Evolutionary conservation across 2,329 filamentous ascomycete genomes (phyloP).

Genomic region (Verticillium tricorpus): DNA sequence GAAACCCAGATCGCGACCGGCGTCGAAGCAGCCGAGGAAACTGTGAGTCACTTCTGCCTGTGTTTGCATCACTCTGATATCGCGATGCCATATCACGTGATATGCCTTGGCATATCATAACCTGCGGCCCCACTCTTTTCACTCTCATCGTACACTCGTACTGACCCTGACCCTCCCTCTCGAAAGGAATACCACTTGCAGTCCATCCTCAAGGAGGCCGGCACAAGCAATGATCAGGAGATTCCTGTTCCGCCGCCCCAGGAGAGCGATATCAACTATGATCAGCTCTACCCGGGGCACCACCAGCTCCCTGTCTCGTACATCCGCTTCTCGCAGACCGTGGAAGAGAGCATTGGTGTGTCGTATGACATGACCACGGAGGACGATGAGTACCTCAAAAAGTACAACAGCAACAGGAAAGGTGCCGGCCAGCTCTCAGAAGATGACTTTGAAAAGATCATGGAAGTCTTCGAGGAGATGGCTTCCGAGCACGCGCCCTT

Average conservation of each 20-base stretch:
- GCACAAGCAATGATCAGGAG: constrained; percentile 53
- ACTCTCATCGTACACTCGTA: constrained; percentile 14
- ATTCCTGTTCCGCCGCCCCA: constrained; percentile 63
- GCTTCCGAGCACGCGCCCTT: constrained; percentile 80
- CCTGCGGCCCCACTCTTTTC: constrained; percentile 1
- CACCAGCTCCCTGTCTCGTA: constrained; percentile 88
- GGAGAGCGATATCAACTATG: constrained; percentile 72
- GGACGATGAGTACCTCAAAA: constrained; percentile 79
- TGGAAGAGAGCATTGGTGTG: constrained; percentile 88
- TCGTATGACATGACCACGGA: constrained; percentile 93
- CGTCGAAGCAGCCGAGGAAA: constrained; percentile 95
- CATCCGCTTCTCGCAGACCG: constrained; percentile 95
- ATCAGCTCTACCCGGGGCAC: constrained; percentile 73
- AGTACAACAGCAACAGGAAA: constrained; percentile 74
- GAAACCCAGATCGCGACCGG: constrained; percentile 88
- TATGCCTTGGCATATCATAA: constrained; percentile 1
- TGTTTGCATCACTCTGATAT: constrained; percentile 28
- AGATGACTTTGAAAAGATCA: constrained; percentile 88
- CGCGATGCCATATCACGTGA: constrained; percentile 48
- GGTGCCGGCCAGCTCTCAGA: constrained; percentile 67
- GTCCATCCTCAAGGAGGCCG: constrained; percentile 61
- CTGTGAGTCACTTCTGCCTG: constrained; percentile 61
- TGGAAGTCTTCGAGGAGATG: constrained; percentile 92
- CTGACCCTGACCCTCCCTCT: constrained; percentile 21
- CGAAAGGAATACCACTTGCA: constrained; percentile 90